Conservation (phyloP, 2,329 filamentous ascomycete genomes). For the Penicillium oxalicum region DNA sequence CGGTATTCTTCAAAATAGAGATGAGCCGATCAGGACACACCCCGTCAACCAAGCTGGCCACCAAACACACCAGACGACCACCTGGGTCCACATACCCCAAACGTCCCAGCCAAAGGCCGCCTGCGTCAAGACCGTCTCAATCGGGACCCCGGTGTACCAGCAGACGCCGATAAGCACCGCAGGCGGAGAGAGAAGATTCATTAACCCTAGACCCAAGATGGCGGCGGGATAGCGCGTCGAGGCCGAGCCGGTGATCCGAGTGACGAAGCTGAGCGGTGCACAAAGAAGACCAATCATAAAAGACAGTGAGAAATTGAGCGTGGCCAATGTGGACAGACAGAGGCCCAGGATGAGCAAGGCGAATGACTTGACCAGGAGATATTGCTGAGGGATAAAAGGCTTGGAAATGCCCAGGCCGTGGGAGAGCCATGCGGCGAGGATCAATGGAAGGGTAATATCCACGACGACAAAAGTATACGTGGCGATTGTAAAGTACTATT, state of each 20-base stretch:
- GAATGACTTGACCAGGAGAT: slow-evolving; percentile 77
- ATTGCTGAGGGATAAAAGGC: slow-evolving; percentile 57
- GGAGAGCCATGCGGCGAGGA: slow-evolving; percentile 53
- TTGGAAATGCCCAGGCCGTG: slow-evolving; percentile 43
- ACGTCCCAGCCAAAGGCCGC: slow-evolving; percentile 85
- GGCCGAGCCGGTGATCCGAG: slow-evolving; percentile 23
- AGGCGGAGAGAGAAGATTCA: slow-evolving; percentile 59
- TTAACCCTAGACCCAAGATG: slow-evolving; percentile 43
- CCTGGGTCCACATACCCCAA: slow-evolving; percentile 80
- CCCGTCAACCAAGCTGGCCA: slow-evolving; percentile 83
- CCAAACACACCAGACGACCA: slow-evolving; percentile 92
- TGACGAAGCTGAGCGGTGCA: slow-evolving; percentile 68
- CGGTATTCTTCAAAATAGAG: slow-evolving; percentile 22
- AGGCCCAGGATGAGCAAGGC: slow-evolving; percentile 88
- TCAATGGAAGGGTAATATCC: slow-evolving; percentile 53
- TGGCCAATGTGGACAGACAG: slow-evolving; percentile 85
- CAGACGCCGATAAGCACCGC: slow-evolving; percentile 47
- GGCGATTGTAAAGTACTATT: slow-evolving; percentile 53
- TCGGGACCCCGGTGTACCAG: slow-evolving; percentile 42
- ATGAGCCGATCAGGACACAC: slow-evolving; percentile 31
- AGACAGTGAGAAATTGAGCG: slow-evolving; percentile 88
- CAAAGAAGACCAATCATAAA: slow-evolving; percentile 77
- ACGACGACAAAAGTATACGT: slow-evolving; percentile 54
- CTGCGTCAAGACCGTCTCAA: slow-evolving; percentile 59
- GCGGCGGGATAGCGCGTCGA: slow-evolving; percentile 20